phyloP scores from a whole-genome alignment of 2,329 filamentous ascomycete species.

The Xylaria sp. region DNA sequence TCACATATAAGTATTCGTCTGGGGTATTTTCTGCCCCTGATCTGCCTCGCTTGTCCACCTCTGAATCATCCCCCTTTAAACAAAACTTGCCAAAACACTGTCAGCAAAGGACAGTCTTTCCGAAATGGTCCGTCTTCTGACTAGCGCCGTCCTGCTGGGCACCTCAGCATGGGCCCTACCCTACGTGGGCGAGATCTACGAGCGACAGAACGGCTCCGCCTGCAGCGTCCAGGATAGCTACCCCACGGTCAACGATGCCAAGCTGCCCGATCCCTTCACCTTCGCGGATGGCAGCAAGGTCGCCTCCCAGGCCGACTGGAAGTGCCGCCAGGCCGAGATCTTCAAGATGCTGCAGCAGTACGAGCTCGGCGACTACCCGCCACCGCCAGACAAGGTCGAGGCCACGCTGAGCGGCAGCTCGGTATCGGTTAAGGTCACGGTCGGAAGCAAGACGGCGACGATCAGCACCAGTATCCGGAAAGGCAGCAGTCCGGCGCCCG shows the following conservation, averaged over 20 bases:
- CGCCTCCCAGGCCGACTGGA: slow-evolving; percentile 57
- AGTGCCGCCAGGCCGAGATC: slow-evolving; percentile 61
- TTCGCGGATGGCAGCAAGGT: slow-evolving; percentile 55
- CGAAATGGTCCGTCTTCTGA: slow-evolving; percentile 45
- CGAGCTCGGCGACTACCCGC: slow-evolving; percentile 61
- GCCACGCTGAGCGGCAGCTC: slow-evolving; percentile 55
- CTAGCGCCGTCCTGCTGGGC: slow-evolving; percentile 47
- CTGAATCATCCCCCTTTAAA: slow-evolving; percentile 15
- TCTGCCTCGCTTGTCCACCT: slow-evolving; percentile 21
- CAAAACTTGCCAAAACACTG: slow-evolving; percentile 1
- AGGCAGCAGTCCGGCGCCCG: slow-evolving; percentile 59
- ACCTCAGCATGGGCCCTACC: slow-evolving; percentile 48
- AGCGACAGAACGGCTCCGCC: slow-evolving; percentile 49
- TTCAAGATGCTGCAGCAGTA: slow-evolving; percentile 60
- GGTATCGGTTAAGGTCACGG: slow-evolving; percentile 57
- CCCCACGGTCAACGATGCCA: slow-evolving; percentile 50
- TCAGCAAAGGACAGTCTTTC: slow-evolving; percentile 13
- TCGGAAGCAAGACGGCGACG: slow-evolving; percentile 57
- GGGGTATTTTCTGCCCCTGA: slow-evolving; percentile 4
- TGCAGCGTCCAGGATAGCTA: slow-evolving; percentile 51
- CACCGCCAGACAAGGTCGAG: slow-evolving; percentile 57
- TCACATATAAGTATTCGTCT: slow-evolving; percentile 30
- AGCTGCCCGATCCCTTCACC: slow-evolving; percentile 61
- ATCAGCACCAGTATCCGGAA: slow-evolving; percentile 57
- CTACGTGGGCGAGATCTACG: slow-evolving; percentile 49